Base-by-base conservation (phyloP, 2,329 filamentous ascomycete species). In the Xylaria sp. region DNA sequence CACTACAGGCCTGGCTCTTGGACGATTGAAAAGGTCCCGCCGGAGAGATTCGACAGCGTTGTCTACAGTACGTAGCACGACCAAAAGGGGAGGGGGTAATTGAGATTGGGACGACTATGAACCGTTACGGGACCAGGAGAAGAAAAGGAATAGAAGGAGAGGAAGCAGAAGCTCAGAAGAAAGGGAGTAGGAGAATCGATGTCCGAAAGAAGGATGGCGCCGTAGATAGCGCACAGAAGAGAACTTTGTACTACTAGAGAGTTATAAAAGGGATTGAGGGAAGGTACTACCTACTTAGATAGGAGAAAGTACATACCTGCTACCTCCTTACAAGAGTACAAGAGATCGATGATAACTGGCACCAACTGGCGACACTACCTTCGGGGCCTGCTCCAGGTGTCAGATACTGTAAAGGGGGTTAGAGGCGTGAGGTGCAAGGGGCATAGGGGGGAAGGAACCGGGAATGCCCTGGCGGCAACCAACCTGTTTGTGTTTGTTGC, bases 131-230 rank as follows among this genome's bases (percentile, higher is more conserved):
- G 59, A 66, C 51, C 37, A 51, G 55, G 46, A 58, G 23, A 31
- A 28, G 46, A 28, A 48, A 37, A 41, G 41, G 57, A 56, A 56
- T 46, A 25, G 58, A 60, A 28, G 58, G 56, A 28, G 60, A 20
- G 9, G 48, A 44, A 41, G 46, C 25, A 54, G 15, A 54, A 34
- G 25, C 13, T 5, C 1, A 60, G 44, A 62, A 67, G 65, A 65
- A 70, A 70, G 65, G 60, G 65, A 65, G 58, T 50, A 66, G 59
- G 63, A 66, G 63, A 69, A 60, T 69, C 60, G 39, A 67, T 31
- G 61, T 54, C 67, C 67, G 64, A 69, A 69, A 69, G 59, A 61
- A 67, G 64, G 37, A 59, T 67, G 64, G 67, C 64, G 64, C 23
- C 50, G 25, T 69, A 50, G 64, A 62, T 69, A 69, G 54, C n/a